Base-by-base conservation (phyloP, 2,329 filamentous ascomycete species). In the Boeremia lycopersici region DNA sequence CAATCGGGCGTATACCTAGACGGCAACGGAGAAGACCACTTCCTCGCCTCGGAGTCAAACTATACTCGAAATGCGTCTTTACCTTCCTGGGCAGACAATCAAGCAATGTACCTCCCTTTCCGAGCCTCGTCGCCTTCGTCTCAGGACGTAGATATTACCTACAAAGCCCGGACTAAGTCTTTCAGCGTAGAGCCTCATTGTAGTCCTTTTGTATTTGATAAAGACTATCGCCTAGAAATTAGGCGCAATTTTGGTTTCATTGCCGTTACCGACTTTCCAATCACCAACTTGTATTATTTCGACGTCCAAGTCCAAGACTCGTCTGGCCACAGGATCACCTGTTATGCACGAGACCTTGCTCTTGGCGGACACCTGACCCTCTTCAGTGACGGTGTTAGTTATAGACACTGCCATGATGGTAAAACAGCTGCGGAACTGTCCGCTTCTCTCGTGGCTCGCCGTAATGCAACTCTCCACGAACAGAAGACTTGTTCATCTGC, bases 51-150 rank as follows among this genome's bases (percentile, higher is more conserved):
- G 0, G 70, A 78, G 53, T 77, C 82, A 0, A 86, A 86, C 28
- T 35, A 79, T 0, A 79, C 77, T 0, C 62, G 70, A 0, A 71
- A 72, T 0, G 82, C 80, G 0, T 56, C 70, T 0, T 67, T 85
- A 0, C 79, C 82, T 0, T 60, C 81, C 0, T 86, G 84, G 84
- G 72, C 78, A 0, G 76, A 80, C 1, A 26, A 66, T 0, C 60
- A 76, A 0, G 77, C 72, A 7, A 80, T 76, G 12, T 86, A 85
- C 38, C 59, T 83, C 0, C 79, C 81, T 0, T 77, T 83, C 36
- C 17, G 15, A 10, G 15, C 6, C 2, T 7, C 15, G 2, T n/a
- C 17, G 4, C 4, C 13, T 34, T 6, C 31, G 9, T 12, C 6
- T 15, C 13, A 35, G 17, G 33, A 35, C 9, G 17, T 15, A 4